Percentiles rank a stretch among this genome's conserved stretches.
Evolutionary conservation across 1,284 basidiomycete genomes (phyloP).

Genomic region (Moesziomyces antarcticus): DNA sequence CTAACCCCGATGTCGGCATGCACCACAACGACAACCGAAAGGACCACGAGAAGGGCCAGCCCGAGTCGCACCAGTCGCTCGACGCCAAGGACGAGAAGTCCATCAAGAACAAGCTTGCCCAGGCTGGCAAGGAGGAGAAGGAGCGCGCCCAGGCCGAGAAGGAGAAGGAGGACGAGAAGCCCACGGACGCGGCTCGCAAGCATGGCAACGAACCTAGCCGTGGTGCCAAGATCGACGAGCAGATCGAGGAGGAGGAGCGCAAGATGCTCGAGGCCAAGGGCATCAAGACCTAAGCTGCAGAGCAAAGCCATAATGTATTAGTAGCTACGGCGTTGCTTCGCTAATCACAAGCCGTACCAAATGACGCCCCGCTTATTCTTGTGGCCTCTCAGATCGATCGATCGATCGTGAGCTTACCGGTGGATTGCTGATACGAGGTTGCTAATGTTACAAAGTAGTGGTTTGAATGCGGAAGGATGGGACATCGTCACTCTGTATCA

Average conservation of each 20-base stretch:
- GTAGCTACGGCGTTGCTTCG: background rate
- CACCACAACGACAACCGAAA: constrained; percentile 52
- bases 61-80: constrained; percentile 58
- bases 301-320: background rate
- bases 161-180: constrained; percentile 39
- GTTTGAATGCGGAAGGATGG: background rate
- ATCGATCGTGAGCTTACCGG: no score
- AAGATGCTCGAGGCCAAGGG: constrained; percentile 66
- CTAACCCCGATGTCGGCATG: constrained; percentile 50
- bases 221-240: constrained; percentile 75
- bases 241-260: constrained; percentile 71
- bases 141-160: constrained; percentile 42
- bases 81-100: constrained; percentile 62
- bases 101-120: constrained; percentile 63
- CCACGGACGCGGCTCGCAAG: constrained; percentile 40
- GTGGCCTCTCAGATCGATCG: no score
- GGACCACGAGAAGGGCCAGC: constrained; percentile 58
- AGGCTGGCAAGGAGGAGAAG: constrained; percentile 60
- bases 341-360: background rate
- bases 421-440: no score
- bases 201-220: constrained; percentile 75
- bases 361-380: no score
- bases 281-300: constrained; percentile 32
- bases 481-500: constrained; percentile 16
- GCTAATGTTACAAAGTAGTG: no score